phyloP scores from a whole-genome alignment of 371 early-diverging fungal genomes.

The Mortierella sp. region DNA sequence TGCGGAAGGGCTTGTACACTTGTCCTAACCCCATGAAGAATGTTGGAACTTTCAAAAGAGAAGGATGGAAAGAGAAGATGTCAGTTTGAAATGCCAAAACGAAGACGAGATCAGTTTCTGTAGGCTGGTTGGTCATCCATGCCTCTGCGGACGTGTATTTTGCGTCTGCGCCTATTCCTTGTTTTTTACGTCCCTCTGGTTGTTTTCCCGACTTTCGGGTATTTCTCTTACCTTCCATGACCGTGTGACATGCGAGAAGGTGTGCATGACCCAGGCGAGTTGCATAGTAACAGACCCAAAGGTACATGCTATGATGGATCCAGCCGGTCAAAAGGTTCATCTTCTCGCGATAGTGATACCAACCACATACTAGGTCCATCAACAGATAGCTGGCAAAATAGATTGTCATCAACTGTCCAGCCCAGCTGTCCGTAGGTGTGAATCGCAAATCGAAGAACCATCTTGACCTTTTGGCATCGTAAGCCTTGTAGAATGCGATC shows the following conservation, averaged over 20 bases:
- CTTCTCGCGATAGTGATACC: conserved; percentile 55
- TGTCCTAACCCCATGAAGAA: conserved; percentile 22
- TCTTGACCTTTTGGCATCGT: conserved; percentile 7
- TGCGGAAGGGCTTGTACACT: conserved; percentile 16
- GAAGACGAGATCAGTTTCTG: too few relatives aligned
- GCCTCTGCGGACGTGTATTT: too few relatives aligned
- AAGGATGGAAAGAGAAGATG: too few relatives aligned
- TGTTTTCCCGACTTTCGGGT: too few relatives aligned
- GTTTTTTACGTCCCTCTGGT: too few relatives aligned
- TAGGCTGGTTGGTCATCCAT: too few relatives aligned
- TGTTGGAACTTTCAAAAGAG: too few relatives aligned
- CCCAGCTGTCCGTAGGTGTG: conserved; percentile 6
- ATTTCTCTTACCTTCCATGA: conserved; percentile 29
- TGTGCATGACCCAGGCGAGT: conserved; percentile 2
- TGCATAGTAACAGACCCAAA: conserved; percentile 10
- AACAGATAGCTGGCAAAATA: conserved; percentile 51
- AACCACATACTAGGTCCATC: conserved; percentile 57
- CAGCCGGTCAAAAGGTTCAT: conserved; percentile 63
- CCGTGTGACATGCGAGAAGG: conserved; percentile 6
- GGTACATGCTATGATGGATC: conserved; percentile 64
- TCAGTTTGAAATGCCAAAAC: too few relatives aligned
- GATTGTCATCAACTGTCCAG: conserved; percentile 4
- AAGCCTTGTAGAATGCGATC: too few relatives aligned
- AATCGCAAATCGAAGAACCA: conserved; percentile 19
- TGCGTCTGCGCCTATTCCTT: too few relatives aligned